Conservation (phyloP, 2,329 filamentous ascomycete species). For the Colletotrichum orchidophilum region DNA sequence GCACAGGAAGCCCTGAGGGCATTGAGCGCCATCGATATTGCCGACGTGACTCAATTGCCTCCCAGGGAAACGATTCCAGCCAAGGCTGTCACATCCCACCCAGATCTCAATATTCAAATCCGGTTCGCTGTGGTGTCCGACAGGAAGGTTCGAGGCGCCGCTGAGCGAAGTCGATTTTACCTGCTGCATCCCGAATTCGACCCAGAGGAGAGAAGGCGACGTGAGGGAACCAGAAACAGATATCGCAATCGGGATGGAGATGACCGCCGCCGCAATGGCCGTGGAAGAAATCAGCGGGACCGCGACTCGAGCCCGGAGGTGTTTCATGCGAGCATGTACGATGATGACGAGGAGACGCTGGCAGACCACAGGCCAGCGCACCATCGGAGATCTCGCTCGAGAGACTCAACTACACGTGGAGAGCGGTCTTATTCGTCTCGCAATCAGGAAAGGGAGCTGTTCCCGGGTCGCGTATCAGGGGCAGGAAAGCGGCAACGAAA, state of each 20-base stretch:
- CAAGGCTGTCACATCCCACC: constrained; percentile 73
- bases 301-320: constrained; percentile 55
- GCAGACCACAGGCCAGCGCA: constrained; percentile 41
- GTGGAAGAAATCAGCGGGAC: constrained; percentile 55
- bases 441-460: constrained; percentile 71
- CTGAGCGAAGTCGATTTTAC: constrained; percentile 88
- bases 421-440: constrained; percentile 42
- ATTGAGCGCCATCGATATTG: constrained; percentile 60
- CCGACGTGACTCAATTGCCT: constrained; percentile 65
- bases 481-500: constrained; percentile 46
- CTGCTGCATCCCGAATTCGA: constrained; percentile 91
- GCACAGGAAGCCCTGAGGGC: constrained; percentile 65
- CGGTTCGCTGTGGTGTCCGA: constrained; percentile 80
- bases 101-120: constrained; percentile 75
- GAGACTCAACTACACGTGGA: constrained; percentile 35
- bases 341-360: constrained; percentile 66
- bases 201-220: constrained; percentile 75
- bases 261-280: constrained; percentile 44
- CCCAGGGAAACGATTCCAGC: constrained; percentile 73
- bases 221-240: constrained; percentile 65
- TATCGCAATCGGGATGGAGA: constrained; percentile 68
- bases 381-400: constrained; percentile 43
- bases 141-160: constrained; percentile 81
- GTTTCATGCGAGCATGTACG: constrained; percentile 85
- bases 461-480: constrained; percentile 52